Evolutionary conservation across 2,329 filamentous ascomycete species (phyloP).

Genomic region (Sclerotinia trifoliorum): DNA sequence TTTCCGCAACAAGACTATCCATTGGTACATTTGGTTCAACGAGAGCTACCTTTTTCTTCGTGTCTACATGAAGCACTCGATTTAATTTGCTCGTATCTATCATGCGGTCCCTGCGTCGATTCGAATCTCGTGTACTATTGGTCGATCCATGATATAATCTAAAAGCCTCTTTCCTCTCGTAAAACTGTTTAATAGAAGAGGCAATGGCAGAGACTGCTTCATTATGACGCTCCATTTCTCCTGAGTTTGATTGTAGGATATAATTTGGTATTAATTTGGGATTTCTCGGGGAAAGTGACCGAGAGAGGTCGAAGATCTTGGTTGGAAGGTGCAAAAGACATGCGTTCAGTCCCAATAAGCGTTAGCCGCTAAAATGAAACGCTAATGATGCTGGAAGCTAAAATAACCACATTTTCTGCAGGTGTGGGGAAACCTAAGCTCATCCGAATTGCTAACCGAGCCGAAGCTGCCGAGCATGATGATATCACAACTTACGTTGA

Average conservation of each 20-base stretch:
- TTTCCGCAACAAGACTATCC: slow-evolving; percentile 59
- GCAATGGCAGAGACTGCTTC: slow-evolving; percentile 30
- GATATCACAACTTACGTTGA: no score
- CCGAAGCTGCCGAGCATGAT: no score
- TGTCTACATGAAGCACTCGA: slow-evolving; percentile 47
- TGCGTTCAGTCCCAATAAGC: not conserved
- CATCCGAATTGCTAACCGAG: no score
- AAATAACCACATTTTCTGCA: no score
- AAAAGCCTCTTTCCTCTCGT: slow-evolving; percentile 40
- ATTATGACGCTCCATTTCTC: slow-evolving; percentile 31
- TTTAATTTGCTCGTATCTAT: slow-evolving; percentile 50
- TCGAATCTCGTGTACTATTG: slow-evolving; percentile 48
- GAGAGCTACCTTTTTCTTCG: slow-evolving; percentile 44
- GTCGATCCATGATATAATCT: slow-evolving; percentile 57
- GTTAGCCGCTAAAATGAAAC: no score
- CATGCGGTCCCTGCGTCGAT: slow-evolving; percentile 32
- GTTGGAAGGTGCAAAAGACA: not conserved
- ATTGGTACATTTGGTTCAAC: slow-evolving; percentile 70
- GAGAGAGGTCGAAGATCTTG: not conserved
- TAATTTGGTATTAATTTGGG: not conserved
- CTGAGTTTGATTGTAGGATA: no score
- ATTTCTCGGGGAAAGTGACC: not conserved
- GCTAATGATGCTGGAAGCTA: not conserved
- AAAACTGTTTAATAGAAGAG: slow-evolving; percentile 27
- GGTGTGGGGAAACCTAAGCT: no score